Percentiles rank a stretch among this genome's conserved stretches.
These are phyloP conservation scores for Venustampulla echinocandica DNA, from an alignment of 495 filamentous ascomycete species.

Conservation along the genomic window DNA sequence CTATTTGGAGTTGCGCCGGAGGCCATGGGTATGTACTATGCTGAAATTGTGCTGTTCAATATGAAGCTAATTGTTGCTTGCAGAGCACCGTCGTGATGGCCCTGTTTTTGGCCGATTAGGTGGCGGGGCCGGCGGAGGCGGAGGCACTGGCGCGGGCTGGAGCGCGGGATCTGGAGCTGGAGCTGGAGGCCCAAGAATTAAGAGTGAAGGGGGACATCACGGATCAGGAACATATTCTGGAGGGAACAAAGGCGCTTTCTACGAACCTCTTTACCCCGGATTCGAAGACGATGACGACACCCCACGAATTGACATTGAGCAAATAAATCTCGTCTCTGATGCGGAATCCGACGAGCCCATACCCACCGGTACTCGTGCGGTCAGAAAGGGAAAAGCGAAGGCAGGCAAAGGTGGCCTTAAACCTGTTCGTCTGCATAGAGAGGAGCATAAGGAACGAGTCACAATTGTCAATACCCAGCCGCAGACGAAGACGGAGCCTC, in stretches of 20 bases:
- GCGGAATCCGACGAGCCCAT: conserved; percentile 15
- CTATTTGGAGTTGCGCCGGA: conserved; percentile 17
- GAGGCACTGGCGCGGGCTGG: conserved; percentile 1
- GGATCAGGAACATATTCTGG: conserved; percentile 3
- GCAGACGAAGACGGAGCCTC: no score
- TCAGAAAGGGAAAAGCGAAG: conserved; percentile 3
- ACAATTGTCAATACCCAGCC: conserved; percentile 42
- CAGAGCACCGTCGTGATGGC: background rate
- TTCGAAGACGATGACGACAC: conserved; percentile 11
- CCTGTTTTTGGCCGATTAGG: background rate
- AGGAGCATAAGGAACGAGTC: conserved; percentile 43
- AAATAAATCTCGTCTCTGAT: conserved; percentile 13
- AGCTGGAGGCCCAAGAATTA: background rate
- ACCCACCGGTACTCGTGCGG: no score
- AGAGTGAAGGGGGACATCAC: conserved; percentile 10
- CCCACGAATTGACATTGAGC: conserved; percentile 18
- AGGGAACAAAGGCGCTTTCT: background rate
- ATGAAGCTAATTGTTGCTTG: no score
- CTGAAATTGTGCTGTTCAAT: background rate
- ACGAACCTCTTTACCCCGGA: conserved; percentile 20
- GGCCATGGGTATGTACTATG: conserved; percentile 10
- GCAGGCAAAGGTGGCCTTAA: conserved; percentile 19
- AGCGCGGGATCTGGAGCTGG: background rate
- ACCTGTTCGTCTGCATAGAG: conserved; percentile 44
- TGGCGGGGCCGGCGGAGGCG: conserved; percentile 28